Conservation (phyloP, 768 basidiomycete genomes). For the Pisolithus marmoratus region DNA sequence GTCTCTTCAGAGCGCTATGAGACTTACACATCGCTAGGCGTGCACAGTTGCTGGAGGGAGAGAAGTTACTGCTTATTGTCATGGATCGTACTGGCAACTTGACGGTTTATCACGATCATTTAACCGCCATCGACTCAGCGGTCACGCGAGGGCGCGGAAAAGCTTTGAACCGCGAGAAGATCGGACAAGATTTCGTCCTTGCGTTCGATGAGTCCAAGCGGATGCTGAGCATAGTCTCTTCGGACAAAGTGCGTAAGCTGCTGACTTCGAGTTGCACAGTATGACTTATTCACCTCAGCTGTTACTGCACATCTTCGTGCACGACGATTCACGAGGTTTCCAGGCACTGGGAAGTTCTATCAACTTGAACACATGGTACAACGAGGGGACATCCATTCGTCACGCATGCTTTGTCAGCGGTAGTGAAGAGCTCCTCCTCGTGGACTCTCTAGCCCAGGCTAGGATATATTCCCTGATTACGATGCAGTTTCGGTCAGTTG, state of each 20-base stretch:
- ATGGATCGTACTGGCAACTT: conserved; percentile 30
- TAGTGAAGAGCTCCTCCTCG: conserved; percentile 42
- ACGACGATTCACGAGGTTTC: conserved; percentile 39
- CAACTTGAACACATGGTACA: conserved; percentile 40
- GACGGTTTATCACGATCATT: conserved; percentile 34
- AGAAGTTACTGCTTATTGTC: conserved; percentile 38
- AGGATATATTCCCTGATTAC: conserved; percentile 44
- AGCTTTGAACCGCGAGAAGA: conserved; percentile 37
- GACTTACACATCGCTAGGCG: conserved; percentile 11
- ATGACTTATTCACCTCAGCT: conserved; percentile 11
- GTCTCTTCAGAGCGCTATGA: too few relatives aligned
- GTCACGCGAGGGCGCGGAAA: conserved; percentile 25
- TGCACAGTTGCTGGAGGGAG: conserved; percentile 33
- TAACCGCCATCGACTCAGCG: conserved; percentile 27
- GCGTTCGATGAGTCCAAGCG: conserved; percentile 50
- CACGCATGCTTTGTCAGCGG: conserved; percentile 38
- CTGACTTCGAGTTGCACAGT: not conserved
- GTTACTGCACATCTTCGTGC: conserved; percentile 37
- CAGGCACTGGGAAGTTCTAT: conserved; percentile 34
- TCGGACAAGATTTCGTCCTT: conserved; percentile 40
- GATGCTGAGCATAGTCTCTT: conserved; percentile 40
- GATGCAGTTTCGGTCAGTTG: conserved; percentile 41
- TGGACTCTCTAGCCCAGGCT: conserved; percentile 36
- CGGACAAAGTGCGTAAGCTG: conserved; percentile 31
- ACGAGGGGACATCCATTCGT: conserved; percentile 20